Conservation (phyloP, 2,329 filamentous ascomycete genomes). For the Neofusicoccum umdonicola region DNA sequence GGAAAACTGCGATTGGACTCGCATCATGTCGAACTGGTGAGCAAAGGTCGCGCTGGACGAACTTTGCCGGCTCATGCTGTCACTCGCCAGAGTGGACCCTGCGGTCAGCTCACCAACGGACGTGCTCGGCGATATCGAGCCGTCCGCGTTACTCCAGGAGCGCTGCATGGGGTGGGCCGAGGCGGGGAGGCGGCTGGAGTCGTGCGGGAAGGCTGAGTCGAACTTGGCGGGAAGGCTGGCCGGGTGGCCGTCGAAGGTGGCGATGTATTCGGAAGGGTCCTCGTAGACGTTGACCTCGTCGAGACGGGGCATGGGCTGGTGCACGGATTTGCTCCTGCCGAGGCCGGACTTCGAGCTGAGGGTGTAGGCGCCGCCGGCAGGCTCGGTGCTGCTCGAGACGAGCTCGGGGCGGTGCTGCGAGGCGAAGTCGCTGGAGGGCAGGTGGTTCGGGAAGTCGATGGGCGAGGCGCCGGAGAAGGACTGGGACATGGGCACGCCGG, state of each 20-base stretch:
- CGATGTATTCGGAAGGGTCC: slow-evolving; percentile 35
- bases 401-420: slow-evolving; percentile 3
- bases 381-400: slow-evolving; percentile 6
- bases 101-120: slow-evolving; percentile 38
- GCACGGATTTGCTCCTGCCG: slow-evolving; percentile 23
- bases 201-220: slow-evolving; percentile 21
- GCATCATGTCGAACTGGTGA: slow-evolving; percentile 44
- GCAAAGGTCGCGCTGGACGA: slow-evolving; percentile 39
- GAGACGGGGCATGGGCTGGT: slow-evolving; percentile 27
- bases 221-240: slow-evolving; percentile 13
- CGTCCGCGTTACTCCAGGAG: slow-evolving; percentile 32
- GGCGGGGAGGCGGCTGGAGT: slow-evolving; percentile 17
- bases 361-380: slow-evolving; percentile 30
- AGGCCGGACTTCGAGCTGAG: slow-evolving; percentile 28
- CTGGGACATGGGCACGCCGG: slow-evolving; percentile 27
- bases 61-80: slow-evolving; percentile 47
- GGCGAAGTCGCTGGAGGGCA: slow-evolving; percentile 1
- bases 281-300: slow-evolving; percentile 33
- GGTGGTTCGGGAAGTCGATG: slow-evolving; percentile 20
- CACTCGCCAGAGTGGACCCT: slow-evolving; percentile 36
- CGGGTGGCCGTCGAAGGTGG: slow-evolving; percentile 26
- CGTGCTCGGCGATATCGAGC: slow-evolving; percentile 36
- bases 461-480: slow-evolving; percentile 25
- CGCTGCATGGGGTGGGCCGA: slow-evolving; percentile 22
- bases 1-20: slow-evolving; percentile 42